These are phyloP conservation scores for Trypanosoma avium DNA, from an alignment of 208 protist species.

Conservation along the genomic window DNA sequence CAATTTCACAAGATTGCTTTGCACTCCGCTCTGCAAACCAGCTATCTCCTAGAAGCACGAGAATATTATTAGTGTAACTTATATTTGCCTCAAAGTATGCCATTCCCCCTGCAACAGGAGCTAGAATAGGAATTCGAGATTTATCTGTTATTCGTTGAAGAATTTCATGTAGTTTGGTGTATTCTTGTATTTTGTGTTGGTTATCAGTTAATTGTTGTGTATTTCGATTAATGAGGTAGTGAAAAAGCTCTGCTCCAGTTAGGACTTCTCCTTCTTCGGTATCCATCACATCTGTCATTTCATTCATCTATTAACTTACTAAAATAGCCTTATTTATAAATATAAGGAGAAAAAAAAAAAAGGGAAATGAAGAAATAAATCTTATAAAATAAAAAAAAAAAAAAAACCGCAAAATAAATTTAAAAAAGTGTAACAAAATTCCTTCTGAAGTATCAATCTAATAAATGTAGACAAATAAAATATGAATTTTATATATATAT, in stretches of 20 bases:
- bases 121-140: constrained; percentile 58
- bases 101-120: constrained; percentile 77
- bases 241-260: constrained; percentile 71
- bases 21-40: constrained; percentile 90
- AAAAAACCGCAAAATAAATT: constrained; percentile 5
- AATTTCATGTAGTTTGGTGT: constrained; percentile 47
- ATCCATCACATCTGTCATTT: constrained; percentile 17
- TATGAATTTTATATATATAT: no score
- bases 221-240: constrained; percentile 59
- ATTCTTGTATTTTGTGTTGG: constrained; percentile 39
- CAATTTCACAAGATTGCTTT: constrained; percentile 71
- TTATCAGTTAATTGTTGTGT: constrained; percentile 35
- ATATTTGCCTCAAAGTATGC: constrained; percentile 83
- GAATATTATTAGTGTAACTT: constrained; percentile 76
- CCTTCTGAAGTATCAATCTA: no score
- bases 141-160: constrained; percentile 52
- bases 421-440: no score
- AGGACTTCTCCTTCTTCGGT: constrained; percentile 48
- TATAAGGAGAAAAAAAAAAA: constrained; percentile 6
- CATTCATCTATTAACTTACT: no score
- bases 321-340: not conserved
- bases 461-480: no score
- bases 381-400: constrained; percentile 8
- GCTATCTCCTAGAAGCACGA: constrained; percentile 85
- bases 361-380: not conserved